Evolutionary conservation across 2,329 filamentous ascomycete species (phyloP), one percentile per base, ranked within the genome.

Genomic region (Paecilomyces fulvus): DNA sequence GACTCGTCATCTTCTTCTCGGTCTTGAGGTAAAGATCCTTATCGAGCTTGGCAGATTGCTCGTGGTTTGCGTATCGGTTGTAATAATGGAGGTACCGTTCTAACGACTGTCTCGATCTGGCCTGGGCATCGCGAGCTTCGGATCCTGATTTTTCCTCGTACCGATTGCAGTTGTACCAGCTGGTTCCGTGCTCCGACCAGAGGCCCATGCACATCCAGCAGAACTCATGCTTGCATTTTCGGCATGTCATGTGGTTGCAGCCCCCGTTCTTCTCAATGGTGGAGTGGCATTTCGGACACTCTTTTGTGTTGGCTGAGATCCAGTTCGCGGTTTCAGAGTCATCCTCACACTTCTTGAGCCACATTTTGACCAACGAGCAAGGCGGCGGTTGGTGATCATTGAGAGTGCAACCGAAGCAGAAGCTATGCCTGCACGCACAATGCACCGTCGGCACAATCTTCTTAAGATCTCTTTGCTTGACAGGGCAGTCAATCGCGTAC

Each of bases 181-280:
- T 96, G 3, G 92, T 99, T 60, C 94, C 94, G 70, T 99, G 94
- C 74, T 99, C 94, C 0, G 91, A 95, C 94, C 94, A 99, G 0
- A 96, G 79, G 0, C 94, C 94, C 94, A 99, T 99, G 69, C 94
- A 99, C 89, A 99, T 97, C 94, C 94, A 99, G 76, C 94, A 99
- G 68, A 99, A 96, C 68, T 96, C 92, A 68, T 96, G 87, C 67
- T 91, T 90, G 77, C 92, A 96, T 73, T 96, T 96, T 56, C 92
- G 81, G 71, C 92, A 96, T 0, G 92, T 96, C 92, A 96, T 96
- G 73, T 96, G 92, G 76, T 96, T 96, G 77, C 92, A 96, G 3
- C 92, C 92, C 54, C 92, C 92, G 63, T 99, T 99, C 83, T 99
- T 99, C 75, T 99, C 94, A 49, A 99, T 99, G 0, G 94, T 99